Percentiles rank a stretch among this genome's conserved stretches.
These are phyloP conservation scores for Ophiostoma piceae DNA, from an alignment of 2,329 filamentous ascomycete genomes.

Conservation along the genomic window DNA sequence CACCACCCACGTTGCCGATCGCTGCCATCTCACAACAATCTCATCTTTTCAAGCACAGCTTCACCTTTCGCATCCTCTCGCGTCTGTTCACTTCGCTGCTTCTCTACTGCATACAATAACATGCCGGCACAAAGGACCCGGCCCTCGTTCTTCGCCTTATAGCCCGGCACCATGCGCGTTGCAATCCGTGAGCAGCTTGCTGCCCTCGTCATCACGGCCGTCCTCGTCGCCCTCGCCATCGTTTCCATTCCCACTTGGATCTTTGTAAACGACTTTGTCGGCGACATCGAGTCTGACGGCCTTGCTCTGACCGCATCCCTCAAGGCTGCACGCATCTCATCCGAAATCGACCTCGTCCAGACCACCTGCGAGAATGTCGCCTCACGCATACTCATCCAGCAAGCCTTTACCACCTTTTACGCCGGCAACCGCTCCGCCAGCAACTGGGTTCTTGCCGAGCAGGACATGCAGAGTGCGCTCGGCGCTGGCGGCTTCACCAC, in stretches of 20 bases:
- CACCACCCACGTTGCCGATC: slow-evolving; percentile 20
- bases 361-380: slow-evolving; percentile 67
- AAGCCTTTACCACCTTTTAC: slow-evolving; percentile 49
- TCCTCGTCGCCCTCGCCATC: slow-evolving; percentile 69
- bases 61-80: background rate
- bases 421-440: slow-evolving; percentile 47
- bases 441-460: slow-evolving; percentile 56
- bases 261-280: slow-evolving; percentile 52
- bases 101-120: background rate
- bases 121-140: slow-evolving; percentile 32
- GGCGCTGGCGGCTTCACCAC: slow-evolving; percentile 51
- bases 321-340: slow-evolving; percentile 75
- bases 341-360: slow-evolving; percentile 73
- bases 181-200: slow-evolving; percentile 84
- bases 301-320: slow-evolving; percentile 76
- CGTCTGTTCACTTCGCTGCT: slow-evolving; percentile 9
- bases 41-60: background rate
- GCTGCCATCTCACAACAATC: slow-evolving; percentile 1
- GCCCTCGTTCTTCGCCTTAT: slow-evolving; percentile 29
- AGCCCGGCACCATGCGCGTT: slow-evolving; percentile 63
- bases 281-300: slow-evolving; percentile 51
- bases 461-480: slow-evolving; percentile 69
- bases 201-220: slow-evolving; percentile 68
- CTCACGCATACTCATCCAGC: slow-evolving; percentile 58
- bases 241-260: slow-evolving; percentile 71